A percentile compares a stretch with the other conserved stretches of the same genome.
Evolutionary conservation across 257 asterid species (phyloP).

Genomic region (Nicotiana attenuata): DNA sequence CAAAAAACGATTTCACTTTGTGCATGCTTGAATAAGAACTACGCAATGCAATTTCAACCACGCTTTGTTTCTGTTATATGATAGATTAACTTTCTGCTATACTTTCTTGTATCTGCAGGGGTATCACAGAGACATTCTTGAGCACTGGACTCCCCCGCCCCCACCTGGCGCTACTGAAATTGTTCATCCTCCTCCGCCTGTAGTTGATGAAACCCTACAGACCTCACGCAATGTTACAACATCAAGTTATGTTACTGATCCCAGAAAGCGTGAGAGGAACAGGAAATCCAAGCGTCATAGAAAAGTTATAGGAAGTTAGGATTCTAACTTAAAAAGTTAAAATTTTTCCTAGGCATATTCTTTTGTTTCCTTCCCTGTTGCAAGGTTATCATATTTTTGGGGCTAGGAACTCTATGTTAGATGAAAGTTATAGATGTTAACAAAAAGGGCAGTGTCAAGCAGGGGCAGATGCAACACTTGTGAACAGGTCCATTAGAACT

Average conservation of each 20-base stretch:
- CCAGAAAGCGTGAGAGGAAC: conserved; percentile 44
- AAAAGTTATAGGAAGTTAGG: conserved; percentile 47
- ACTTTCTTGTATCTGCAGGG: conserved; percentile 41
- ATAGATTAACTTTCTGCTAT: not conserved
- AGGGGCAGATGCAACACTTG: too few relatives aligned
- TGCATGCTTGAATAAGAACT: not conserved
- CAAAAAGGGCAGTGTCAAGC: not conserved
- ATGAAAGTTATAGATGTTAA: conserved; percentile 24
- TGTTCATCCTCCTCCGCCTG: conserved; percentile 47
- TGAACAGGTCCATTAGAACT: too few relatives aligned
- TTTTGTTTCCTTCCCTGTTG: conserved; percentile 27
- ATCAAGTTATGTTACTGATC: conserved; percentile 12
- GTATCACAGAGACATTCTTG: conserved; percentile 77
- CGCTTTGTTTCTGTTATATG: not conserved
- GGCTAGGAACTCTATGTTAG: conserved; percentile 21
- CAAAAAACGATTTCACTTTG: not conserved
- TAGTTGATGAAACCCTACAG: conserved; percentile 10
- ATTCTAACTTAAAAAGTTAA: conserved; percentile 12
- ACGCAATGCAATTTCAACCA: not conserved
- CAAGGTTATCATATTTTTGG: conserved; percentile 13
- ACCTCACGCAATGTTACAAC: conserved; percentile 4
- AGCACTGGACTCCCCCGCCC: conserved; percentile 49
- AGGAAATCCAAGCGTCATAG: conserved; percentile 63
- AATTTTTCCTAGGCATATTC: conserved; percentile 29
- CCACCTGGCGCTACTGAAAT: conserved; percentile 23